Evolutionary conservation across 768 basidiomycete species (phyloP).

Genomic region (Lactarius trivialis): DNA sequence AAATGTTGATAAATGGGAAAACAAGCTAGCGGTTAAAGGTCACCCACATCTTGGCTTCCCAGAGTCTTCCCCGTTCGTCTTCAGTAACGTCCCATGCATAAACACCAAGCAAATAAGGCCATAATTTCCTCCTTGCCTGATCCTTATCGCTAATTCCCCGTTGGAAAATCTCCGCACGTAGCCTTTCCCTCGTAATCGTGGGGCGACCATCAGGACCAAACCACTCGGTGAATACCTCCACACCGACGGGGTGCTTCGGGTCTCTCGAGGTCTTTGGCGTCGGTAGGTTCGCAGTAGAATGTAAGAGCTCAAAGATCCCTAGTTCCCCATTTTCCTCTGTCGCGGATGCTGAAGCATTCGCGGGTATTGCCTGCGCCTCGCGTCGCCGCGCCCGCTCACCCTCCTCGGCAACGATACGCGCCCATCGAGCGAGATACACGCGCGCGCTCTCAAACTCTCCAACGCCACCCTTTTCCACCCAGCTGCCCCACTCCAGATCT

Average conservation of each 20-base stretch:
- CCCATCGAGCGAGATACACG: conserved; percentile 96
- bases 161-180: conserved; percentile 72
- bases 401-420: conserved; percentile 94
- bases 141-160: conserved; percentile 56
- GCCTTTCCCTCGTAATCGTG: conserved; percentile 56
- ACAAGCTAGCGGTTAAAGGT: neutral
- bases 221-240: conserved; percentile 69
- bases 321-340: conserved; percentile 36
- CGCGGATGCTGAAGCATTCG: conserved; percentile 36
- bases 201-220: conserved; percentile 68
- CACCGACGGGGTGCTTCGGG: conserved; percentile 70
- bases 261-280: conserved; percentile 79
- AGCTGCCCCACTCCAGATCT: conserved; percentile 89
- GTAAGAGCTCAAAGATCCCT: conserved; percentile 83
- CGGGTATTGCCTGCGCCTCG: conserved; percentile 66
- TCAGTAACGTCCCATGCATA: conserved; percentile 70
- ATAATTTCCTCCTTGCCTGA: conserved; percentile 62
- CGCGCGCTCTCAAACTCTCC: conserved; percentile 96
- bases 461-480: conserved; percentile 89
- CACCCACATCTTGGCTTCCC: conserved; percentile 57
- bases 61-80: conserved; percentile 51
- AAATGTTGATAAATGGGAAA: conserved; percentile 3
- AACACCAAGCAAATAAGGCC: conserved; percentile 89
- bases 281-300: conserved; percentile 72
- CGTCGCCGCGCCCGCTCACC: conserved; percentile 82